Base-by-base conservation (phyloP, 768 basidiomycete genomes). In the Boletus rex-veris region DNA sequence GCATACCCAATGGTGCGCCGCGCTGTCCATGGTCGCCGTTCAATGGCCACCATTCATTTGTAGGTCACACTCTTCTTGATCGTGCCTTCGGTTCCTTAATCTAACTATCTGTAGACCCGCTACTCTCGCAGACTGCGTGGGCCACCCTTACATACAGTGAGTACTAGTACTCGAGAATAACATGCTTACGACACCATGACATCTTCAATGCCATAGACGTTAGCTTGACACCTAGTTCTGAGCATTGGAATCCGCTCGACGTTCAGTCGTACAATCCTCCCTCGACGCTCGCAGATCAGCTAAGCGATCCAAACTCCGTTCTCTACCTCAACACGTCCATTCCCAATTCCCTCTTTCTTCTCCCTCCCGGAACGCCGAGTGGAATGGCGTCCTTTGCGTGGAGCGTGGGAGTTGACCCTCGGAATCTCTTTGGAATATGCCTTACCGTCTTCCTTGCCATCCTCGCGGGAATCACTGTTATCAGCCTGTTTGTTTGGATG, bases 1-100 rank as follows among this genome's bases (percentile, higher is more conserved):
- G 69, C 92, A 95, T 64, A 90, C 94, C 0, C 94, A 97, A 60
- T 98, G 90, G 88, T 91, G 88, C 68, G 81, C 91, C 38, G 81
- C 86, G 31, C 75, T 99, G 14, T 85, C 84, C 31, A 95, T 97
- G 90, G 85, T 98, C 50, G 92, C 96, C 33, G 92, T 98, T 19
- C 80, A 91, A 67, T 99, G 96, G 96, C 96, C 97, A 0, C 76
- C 78, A 15, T 98, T 95, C 69, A 80, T 88, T 55, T 98, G 94
- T 94, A 62, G 60, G 88, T 79, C 37, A 38, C 42, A 38, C 42
- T 16, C 24, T 40, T 35, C 47, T 9, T 24, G 31, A 10, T 31
- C 14, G 4, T 14, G 14, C 19, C 35, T 43, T 52, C 55, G 39
- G 50, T 61, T 18, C 53, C 57, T 64, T 65, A 47, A 59, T 58